A percentile compares a stretch with the other conserved stretches of the same genome.
Conservation (phyloP, 208 protist genomes). For the Leishmania tarentolae region DNA sequence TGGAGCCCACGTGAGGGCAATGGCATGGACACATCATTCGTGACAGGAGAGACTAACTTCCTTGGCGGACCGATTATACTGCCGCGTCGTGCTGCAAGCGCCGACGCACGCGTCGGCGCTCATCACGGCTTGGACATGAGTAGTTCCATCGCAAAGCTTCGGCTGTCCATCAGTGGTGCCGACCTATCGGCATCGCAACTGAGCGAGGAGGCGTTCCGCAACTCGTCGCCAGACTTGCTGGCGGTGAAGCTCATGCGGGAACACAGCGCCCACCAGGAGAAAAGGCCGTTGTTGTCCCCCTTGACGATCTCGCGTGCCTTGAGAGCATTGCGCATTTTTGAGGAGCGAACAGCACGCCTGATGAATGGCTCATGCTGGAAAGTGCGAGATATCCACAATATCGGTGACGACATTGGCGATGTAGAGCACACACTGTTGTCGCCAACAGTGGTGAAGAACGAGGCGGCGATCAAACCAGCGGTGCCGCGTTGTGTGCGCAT, state of each 20-base stretch:
- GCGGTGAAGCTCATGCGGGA: slow-evolving; percentile 53
- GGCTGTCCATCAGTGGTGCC: not conserved
- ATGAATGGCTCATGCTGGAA: slow-evolving; percentile 38
- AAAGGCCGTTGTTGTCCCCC: slow-evolving; percentile 38
- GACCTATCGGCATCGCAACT: slow-evolving; percentile 6
- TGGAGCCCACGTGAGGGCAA: slow-evolving; percentile 1
- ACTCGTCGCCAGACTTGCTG: slow-evolving; percentile 52
- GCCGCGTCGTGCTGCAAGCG: slow-evolving; percentile 43
- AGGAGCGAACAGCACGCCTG: slow-evolving; percentile 50
- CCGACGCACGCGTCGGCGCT: slow-evolving; percentile 34
- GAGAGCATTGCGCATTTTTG: slow-evolving; percentile 40
- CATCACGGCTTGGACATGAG: slow-evolving; percentile 4
- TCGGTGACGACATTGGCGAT: slow-evolving; percentile 25
- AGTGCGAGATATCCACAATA: slow-evolving; percentile 26
- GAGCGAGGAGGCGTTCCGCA: slow-evolving; percentile 27
- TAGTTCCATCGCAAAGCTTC: not conserved
- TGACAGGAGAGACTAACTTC: slow-evolving; percentile 14
- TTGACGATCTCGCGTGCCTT: slow-evolving; percentile 46
- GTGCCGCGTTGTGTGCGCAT: slow-evolving; percentile 41
- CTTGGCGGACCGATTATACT: slow-evolving; percentile 41
- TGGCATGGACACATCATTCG: not conserved
- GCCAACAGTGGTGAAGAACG: slow-evolving; percentile 19
- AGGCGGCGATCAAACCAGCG: not conserved
- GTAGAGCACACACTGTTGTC: slow-evolving; percentile 42
- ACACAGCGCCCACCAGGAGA: slow-evolving; percentile 13